Evolutionary conservation across 2,329 filamentous ascomycete species (phyloP).

Genomic region (Colletotrichum sojae): DNA sequence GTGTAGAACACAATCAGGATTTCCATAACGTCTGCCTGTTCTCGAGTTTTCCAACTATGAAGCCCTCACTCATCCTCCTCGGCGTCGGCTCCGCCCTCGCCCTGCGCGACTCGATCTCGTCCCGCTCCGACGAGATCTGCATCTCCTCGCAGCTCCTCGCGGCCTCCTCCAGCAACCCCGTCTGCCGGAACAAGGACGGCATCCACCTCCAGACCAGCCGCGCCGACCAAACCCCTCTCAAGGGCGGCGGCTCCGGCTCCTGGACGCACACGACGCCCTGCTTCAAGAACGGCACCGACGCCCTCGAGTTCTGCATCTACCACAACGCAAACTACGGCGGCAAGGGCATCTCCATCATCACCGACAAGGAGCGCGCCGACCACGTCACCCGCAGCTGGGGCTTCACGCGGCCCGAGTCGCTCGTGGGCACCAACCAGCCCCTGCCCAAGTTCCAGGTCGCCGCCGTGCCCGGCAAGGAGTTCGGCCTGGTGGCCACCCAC

Average conservation of each 20-base stretch:
- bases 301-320: slow-evolving; percentile 51
- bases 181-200: slow-evolving; percentile 43
- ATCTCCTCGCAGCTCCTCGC: slow-evolving; percentile 40
- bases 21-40: not conserved
- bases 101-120: slow-evolving; percentile 39
- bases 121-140: slow-evolving; percentile 36
- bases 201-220: slow-evolving; percentile 33
- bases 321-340: slow-evolving; percentile 52
- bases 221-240: slow-evolving; percentile 21
- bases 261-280: slow-evolving; percentile 34
- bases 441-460: slow-evolving; percentile 50
- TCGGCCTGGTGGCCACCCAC: slow-evolving; percentile 53
- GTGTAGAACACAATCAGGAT: slow-evolving; percentile 33
- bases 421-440: slow-evolving; percentile 45
- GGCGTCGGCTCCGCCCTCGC: slow-evolving; percentile 28
- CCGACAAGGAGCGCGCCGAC: slow-evolving; percentile 50
- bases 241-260: not conserved
- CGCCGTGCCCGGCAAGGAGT: slow-evolving; percentile 61
- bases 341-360: slow-evolving; percentile 57
- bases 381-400: slow-evolving; percentile 47
- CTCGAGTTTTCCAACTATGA: slow-evolving; percentile 22
- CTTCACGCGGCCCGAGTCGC: slow-evolving; percentile 46
- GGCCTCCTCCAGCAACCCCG: slow-evolving; percentile 32
- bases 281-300: slow-evolving; percentile 38
- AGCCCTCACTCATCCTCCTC: slow-evolving; percentile 28